Conservation (phyloP, 495 filamentous ascomycete genomes). For the Aspergillus taichungensis region DNA sequence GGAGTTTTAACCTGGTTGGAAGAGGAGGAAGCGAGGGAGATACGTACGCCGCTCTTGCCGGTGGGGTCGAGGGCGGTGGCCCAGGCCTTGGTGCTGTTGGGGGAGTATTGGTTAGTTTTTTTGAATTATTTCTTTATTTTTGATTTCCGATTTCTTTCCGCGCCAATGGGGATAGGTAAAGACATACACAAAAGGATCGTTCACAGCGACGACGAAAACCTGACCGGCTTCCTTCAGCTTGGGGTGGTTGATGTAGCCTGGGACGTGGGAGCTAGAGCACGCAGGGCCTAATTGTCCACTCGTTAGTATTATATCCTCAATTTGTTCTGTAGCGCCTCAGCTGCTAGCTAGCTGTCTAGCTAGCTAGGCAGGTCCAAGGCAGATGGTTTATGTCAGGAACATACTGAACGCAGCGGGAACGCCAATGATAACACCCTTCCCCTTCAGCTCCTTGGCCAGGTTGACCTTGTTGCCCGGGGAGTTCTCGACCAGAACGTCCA, state of each 20-base stretch:
- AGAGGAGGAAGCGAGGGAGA: not conserved
- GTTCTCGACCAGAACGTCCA: constrained; percentile 48
- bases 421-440: constrained; percentile 74
- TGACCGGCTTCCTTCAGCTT: constrained; percentile 64
- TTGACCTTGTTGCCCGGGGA: constrained; percentile 78
- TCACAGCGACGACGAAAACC: constrained; percentile 84
- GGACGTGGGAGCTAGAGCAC: constrained; percentile 73
- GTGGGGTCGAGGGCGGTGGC: constrained; percentile 60
- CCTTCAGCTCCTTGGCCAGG: constrained; percentile 63
- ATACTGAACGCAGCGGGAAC: constrained; percentile 83
- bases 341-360: no score
- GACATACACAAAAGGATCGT: constrained; percentile 90
- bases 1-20: not conserved
- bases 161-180: not conserved
- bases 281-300: constrained; percentile 41
- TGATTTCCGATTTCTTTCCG: not conserved
- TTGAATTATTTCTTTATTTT: not conserved
- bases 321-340: no score
- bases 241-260: constrained; percentile 69
- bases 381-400: constrained; percentile 10
- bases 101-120: not conserved
- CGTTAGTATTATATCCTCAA: no score
- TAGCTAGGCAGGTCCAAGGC: no score
- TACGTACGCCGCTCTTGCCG: constrained; percentile 63
- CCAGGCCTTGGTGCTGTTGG: constrained; percentile 77